These are phyloP conservation scores for Penicillium sp. DNA, from an alignment of 2,329 filamentous ascomycete genomes.

Conservation along the genomic window DNA sequence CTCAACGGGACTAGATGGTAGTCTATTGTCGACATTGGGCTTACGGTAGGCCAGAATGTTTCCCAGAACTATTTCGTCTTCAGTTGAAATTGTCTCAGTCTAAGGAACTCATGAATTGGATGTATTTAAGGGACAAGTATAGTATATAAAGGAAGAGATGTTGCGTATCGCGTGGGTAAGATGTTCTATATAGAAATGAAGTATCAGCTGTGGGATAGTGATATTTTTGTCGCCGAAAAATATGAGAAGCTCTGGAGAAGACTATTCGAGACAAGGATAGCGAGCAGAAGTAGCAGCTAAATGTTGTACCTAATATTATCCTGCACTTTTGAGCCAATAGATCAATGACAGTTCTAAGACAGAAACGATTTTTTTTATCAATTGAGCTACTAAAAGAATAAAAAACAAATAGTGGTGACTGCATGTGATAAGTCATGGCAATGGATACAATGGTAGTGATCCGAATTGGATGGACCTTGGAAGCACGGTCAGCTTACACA, in stretches of 20 bases:
- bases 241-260: no score
- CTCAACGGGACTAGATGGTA: neutral
- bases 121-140: conserved; percentile 1
- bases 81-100: neutral
- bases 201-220: neutral
- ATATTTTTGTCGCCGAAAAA: conserved; percentile 1
- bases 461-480: neutral
- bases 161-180: neutral
- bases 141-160: neutral
- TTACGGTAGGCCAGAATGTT: neutral
- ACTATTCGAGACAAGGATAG: no score
- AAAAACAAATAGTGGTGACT: neutral
- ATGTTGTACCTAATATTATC: neutral
- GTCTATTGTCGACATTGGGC: neutral
- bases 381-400: neutral
- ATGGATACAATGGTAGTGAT: neutral
- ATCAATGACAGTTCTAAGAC: neutral
- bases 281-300: neutral
- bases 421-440: neutral
- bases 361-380: neutral
- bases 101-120: neutral
- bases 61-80: neutral
- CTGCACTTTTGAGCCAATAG: neutral
- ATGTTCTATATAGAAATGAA: neutral
- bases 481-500: neutral